Evolutionary conservation across 2,329 filamentous ascomycete genomes (phyloP).

Genomic region (Fusarium praegraminearum): DNA sequence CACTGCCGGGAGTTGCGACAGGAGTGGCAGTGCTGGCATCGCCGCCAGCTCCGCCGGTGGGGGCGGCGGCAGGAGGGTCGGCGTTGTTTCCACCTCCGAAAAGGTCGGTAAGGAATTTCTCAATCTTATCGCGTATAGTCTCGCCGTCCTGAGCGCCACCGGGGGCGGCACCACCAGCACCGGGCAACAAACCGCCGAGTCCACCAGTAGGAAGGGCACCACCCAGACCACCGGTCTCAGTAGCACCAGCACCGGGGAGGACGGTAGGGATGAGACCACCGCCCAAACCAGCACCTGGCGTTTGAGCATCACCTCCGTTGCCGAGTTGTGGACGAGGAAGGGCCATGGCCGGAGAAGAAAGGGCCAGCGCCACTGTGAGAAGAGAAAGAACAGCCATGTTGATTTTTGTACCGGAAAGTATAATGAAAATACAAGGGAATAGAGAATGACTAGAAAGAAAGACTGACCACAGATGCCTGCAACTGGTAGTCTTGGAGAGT

Average conservation of each 20-base stretch:
- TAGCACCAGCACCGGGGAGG: constrained; percentile 13
- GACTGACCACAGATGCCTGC: constrained; percentile 48
- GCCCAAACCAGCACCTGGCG: constrained; percentile 33
- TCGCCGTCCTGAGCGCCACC: not conserved
- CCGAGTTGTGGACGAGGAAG: constrained; percentile 34
- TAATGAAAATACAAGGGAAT: constrained; percentile 20
- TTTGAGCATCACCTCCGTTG: constrained; percentile 17
- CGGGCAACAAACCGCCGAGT: not conserved
- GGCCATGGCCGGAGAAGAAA: constrained; percentile 40
- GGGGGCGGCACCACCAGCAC: not conserved
- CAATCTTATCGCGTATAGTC: not conserved
- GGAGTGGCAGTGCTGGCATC: not conserved
- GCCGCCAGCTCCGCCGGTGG: constrained; percentile 9
- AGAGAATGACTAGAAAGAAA: constrained; percentile 36
- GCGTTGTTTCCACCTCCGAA: constrained; percentile 9
- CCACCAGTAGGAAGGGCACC: constrained; percentile 1
- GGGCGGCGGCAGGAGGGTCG: constrained; percentile 8
- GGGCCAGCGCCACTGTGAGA: constrained; percentile 46
- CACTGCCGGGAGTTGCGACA: constrained; percentile 7
- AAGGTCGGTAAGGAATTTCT: constrained; percentile 10
- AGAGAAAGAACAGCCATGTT: constrained; percentile 47
- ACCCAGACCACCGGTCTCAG: not conserved
- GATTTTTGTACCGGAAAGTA: constrained; percentile 21
- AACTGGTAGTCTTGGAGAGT: constrained; percentile 42
- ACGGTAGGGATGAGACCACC: constrained; percentile 16